phyloP scores from a whole-genome alignment of 2,329 filamentous ascomycete species.

The Penicillium capsulatum region DNA sequence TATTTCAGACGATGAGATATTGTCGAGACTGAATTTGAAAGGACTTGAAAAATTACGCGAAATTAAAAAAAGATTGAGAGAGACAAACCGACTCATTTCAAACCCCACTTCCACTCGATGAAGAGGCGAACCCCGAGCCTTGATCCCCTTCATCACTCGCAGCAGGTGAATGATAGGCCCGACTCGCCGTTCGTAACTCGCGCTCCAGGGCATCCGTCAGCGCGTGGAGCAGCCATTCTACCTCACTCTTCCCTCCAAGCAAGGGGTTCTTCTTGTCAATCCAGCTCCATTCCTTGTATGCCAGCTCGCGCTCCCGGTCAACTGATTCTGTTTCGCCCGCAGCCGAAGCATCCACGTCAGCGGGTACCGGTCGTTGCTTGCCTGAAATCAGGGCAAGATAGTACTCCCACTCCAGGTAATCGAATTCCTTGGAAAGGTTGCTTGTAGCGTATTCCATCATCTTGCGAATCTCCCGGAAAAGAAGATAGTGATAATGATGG shows the following conservation, averaged over 20 bases:
- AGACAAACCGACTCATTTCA: no score
- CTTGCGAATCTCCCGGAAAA: constrained; percentile 39
- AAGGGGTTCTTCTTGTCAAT: constrained; percentile 38
- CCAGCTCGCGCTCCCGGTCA: constrained; percentile 1
- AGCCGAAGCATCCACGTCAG: constrained; percentile 24
- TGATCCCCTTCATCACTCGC: background rate
- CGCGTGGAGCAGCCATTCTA: constrained; percentile 42
- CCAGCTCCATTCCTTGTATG: constrained; percentile 36
- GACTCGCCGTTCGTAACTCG: constrained; percentile 32
- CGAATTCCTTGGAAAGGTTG: constrained; percentile 34
- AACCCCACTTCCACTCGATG: no score
- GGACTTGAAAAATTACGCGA: no score
- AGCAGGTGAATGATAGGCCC: constrained; percentile 10
- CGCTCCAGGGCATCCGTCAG: constrained; percentile 38
- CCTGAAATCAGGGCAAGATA: constrained; percentile 48
- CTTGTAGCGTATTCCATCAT: constrained; percentile 36
- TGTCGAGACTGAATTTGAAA: no score
- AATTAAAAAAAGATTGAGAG: no score
- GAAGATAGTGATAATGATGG: constrained; percentile 46
- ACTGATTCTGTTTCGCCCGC: constrained; percentile 9
- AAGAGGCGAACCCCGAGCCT: background rate
- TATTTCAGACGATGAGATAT: no score
- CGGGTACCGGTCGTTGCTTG: constrained; percentile 19
- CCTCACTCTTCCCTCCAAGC: constrained; percentile 41
- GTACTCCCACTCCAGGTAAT: constrained; percentile 47